Base-by-base conservation (phyloP, 2,329 filamentous ascomycete genomes). In the Ophiostoma pallidulum region DNA sequence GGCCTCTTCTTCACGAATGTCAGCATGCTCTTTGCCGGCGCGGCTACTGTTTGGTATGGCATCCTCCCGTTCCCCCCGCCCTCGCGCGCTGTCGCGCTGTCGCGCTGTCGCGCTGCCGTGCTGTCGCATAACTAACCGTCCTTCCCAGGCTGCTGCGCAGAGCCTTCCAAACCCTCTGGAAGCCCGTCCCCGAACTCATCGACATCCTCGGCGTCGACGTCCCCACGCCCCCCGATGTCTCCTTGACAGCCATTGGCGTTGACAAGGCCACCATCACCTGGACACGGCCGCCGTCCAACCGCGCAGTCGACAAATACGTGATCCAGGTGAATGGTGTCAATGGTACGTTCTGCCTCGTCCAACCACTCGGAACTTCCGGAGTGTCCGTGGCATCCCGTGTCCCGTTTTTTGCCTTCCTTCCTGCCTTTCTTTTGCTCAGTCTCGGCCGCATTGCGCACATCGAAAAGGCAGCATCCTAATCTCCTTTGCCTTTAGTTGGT, bases 251-350 rank as follows among this genome's bases (percentile, higher is more conserved):
- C 53, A 92, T 98, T 58, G 86, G 84, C 56, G 76, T 86, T 24
- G 86, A 94, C 62, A 86, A 89, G 48, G 86, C 94, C 28, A 86
- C 90, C 26, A 74, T 98, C 37, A 89, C 90, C 64, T 98, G 92
- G 92, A 87, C 89, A 52, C 78, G 82, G 51, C 83, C 86, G 0
- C 77, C 72, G 3, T 64, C 68, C 37, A 78, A 75, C 53, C 74
- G 77, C 33, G 75, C 85, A 3, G 85, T 94, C 46, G 77, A 88
- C 45, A 94, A 90, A 66, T 92, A 94, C 61, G 76, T 91, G 39
- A 87, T 98, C 45, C 87, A 94, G 62, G 82, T 98, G 54, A 97
- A 98, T 65, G 91, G 91, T 36, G 82, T 91, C 37, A 87, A 88
- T 68, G 86, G 87, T 92, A 66, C 64, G 80, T n/a, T 20, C 22